Evolutionary conservation across 306 rosid species (phyloP).

Genomic region (Macrotyloma uniflorum): DNA sequence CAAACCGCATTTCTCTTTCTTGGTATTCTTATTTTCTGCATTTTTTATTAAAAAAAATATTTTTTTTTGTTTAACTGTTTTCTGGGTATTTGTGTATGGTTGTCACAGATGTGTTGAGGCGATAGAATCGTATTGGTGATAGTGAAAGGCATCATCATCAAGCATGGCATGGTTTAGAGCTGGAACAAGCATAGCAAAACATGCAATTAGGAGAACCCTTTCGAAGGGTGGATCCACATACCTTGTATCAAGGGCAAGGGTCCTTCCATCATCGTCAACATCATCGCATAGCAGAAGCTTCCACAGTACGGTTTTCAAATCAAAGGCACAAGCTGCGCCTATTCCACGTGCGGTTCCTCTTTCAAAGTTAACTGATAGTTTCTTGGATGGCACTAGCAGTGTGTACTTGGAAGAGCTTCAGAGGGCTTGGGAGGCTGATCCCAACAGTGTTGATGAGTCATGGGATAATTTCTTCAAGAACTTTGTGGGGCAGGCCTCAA

Average conservation of each 20-base stretch:
- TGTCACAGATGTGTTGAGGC: slow-evolving; percentile 30
- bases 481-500: slow-evolving; percentile 85
- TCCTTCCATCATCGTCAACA: slow-evolving; percentile 48
- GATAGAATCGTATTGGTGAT: slow-evolving; percentile 1
- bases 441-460: slow-evolving; percentile 90
- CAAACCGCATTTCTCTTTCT: background rate
- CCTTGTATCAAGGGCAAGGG: slow-evolving; percentile 58
- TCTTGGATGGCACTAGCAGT: slow-evolving; percentile 93
- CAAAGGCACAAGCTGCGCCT: slow-evolving; percentile 73
- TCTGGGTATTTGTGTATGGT: background rate
- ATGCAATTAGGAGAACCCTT: slow-evolving; percentile 63
- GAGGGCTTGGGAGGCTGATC: slow-evolving; percentile 98
- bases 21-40: background rate
- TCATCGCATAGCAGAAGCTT: slow-evolving; percentile 53
- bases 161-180: slow-evolving; percentile 92
- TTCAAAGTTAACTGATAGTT: slow-evolving; percentile 86
- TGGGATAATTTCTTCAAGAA: slow-evolving; percentile 98
- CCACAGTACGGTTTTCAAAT: slow-evolving; percentile 62
- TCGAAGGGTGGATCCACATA: slow-evolving; percentile 59
- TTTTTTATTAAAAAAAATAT: background rate
- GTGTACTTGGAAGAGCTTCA: slow-evolving; percentile 96
- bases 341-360: slow-evolving; percentile 90
- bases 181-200: slow-evolving; percentile 69
- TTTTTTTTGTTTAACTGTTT: slow-evolving; percentile 1
- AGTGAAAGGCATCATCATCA: slow-evolving; percentile 11